phyloP scores from a whole-genome alignment of 2,329 filamentous ascomycete species.

The Colletotrichum agaves region DNA sequence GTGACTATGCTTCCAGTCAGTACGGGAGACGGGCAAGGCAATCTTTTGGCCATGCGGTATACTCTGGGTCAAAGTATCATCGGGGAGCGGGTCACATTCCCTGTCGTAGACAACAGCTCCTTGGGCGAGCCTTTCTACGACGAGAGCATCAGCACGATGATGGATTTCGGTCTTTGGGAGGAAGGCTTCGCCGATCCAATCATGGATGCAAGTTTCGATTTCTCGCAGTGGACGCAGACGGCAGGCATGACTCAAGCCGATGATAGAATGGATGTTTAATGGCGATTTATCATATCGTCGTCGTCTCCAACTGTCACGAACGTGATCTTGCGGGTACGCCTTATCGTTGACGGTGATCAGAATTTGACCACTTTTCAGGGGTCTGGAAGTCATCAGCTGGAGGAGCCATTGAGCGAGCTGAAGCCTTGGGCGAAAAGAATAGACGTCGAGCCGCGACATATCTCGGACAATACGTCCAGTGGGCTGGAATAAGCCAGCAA shows the following conservation, averaged over 20 bases:
- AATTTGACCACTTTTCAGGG: not conserved
- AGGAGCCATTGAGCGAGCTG: not conserved
- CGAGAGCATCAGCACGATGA: constrained; percentile 42
- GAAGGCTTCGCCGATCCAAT: constrained; percentile 51
- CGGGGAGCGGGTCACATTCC: constrained; percentile 39
- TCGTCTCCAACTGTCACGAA: not conserved
- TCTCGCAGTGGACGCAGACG: constrained; percentile 44
- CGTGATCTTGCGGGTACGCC: not conserved
- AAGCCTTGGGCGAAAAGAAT: not conserved
- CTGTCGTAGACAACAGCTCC: constrained; percentile 43
- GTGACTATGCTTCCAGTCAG: not conserved
- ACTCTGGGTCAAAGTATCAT: not conserved
- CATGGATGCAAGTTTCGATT: constrained; percentile 47
- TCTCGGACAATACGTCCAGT: not conserved
- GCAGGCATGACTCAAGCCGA: constrained; percentile 32
- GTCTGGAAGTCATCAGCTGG: not conserved
- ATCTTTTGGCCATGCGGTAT: not conserved
- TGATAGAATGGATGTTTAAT: constrained; percentile 33
- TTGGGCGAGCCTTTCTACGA: constrained; percentile 46
- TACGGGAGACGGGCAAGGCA: constrained; percentile 3
- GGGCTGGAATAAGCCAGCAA: not conserved
- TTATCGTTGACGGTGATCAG: not conserved
- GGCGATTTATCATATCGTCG: not conserved
- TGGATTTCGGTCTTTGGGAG: constrained; percentile 51
- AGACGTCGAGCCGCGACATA: not conserved